A percentile compares a stretch with the other conserved stretches of the same genome.
phyloP scores from a whole-genome alignment of 495 filamentous ascomycete species.

The Jackrogersella minutella region DNA sequence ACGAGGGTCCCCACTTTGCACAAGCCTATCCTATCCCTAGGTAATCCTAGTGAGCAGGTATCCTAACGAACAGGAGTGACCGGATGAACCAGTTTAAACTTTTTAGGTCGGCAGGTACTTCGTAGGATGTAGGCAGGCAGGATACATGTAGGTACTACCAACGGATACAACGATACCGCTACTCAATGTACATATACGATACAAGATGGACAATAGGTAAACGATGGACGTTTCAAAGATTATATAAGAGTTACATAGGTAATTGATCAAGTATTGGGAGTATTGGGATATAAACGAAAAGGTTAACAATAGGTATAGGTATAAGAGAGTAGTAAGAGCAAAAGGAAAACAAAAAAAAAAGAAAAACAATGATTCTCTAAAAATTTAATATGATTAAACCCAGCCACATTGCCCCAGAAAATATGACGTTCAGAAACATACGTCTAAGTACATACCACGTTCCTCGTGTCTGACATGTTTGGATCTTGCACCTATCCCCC shows the following conservation, averaged over 20 bases:
- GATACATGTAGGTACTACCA: not conserved
- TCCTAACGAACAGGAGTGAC: conserved; percentile 1
- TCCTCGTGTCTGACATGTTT: conserved; percentile 12
- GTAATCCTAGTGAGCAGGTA: too few relatives aligned
- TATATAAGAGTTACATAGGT: too few relatives aligned
- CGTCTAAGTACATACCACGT: conserved; percentile 9
- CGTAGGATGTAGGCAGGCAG: too few relatives aligned
- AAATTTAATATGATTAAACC: conserved; percentile 18
- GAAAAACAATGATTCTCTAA: conserved; percentile 15
- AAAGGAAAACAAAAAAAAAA: conserved; percentile 5
- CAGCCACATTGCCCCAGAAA: conserved; percentile 6
- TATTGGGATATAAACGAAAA: not conserved
- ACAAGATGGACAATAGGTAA: not conserved
- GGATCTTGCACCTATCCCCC: conserved; percentile 13
- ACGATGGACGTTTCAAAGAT: too few relatives aligned
- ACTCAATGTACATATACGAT: conserved; percentile 1
- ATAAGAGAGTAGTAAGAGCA: too few relatives aligned
- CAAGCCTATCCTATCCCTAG: not conserved
- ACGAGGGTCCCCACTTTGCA: not conserved
- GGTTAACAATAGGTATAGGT: not conserved
- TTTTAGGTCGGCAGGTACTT: conserved; percentile 7
- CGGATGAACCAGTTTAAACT: conserved; percentile 13
- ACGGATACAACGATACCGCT: conserved; percentile 12
- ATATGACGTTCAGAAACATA: conserved; percentile 25
- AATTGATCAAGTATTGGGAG: not conserved